Evolutionary conservation across 2,329 filamentous ascomycete species (phyloP).

Genomic region (Aspergillus versicolor): DNA sequence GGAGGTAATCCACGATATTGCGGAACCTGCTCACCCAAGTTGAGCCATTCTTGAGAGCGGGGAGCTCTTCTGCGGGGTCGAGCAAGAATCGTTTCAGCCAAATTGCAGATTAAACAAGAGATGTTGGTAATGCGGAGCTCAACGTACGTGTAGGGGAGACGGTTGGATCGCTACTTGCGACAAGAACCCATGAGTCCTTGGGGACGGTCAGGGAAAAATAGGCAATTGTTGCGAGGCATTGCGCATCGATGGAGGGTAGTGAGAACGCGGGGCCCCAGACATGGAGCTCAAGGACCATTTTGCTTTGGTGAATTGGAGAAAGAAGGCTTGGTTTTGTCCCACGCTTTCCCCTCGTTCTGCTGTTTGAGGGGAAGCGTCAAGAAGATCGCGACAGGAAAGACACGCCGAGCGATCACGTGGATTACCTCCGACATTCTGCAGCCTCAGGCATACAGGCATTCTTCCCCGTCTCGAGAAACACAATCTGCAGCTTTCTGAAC

Average conservation of each 20-base stretch:
- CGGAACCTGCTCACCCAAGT: conserved; percentile 54
- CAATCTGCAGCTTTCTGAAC: background rate
- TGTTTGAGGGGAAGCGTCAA: background rate
- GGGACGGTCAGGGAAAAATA: conserved; percentile 68
- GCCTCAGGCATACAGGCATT: conserved; percentile 2
- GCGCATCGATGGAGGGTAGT: conserved; percentile 84
- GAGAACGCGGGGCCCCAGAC: conserved; percentile 88
- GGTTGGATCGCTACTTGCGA: conserved; percentile 71
- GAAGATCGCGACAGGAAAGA: background rate
- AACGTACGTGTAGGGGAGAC: conserved; percentile 68
- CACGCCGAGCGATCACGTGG: conserved; percentile 13
- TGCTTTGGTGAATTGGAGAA: conserved; percentile 8
- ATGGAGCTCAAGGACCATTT: conserved; percentile 71
- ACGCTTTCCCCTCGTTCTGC: conserved; percentile 1
- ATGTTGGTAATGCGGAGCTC: conserved; percentile 5
- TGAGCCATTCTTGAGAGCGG: conserved; percentile 56
- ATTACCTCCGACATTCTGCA: too few species aligned
- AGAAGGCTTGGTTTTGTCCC: conserved; percentile 2
- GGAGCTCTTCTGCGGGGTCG: conserved; percentile 51
- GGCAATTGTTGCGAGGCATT: conserved; percentile 81
- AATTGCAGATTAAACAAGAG: conserved; percentile 14
- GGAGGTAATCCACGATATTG: conserved; percentile 55
- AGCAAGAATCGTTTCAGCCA: conserved; percentile 12
- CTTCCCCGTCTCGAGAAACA: background rate
- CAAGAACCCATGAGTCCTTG: conserved; percentile 63